Evolutionary conservation across 768 basidiomycete genomes (phyloP).

Genomic region (Leccinum uliginosum): DNA sequence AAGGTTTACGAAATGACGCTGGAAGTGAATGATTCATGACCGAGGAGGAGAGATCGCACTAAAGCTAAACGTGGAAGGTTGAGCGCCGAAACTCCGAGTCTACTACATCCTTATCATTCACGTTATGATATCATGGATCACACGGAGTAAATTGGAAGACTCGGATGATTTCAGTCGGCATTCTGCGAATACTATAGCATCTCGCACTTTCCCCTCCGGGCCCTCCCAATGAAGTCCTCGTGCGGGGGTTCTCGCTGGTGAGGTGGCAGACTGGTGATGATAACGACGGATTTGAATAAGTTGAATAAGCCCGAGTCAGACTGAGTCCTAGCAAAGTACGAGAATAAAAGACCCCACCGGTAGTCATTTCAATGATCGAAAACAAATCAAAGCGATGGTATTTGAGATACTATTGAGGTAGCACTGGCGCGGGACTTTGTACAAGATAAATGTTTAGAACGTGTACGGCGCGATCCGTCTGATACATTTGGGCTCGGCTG

Average conservation of each 20-base stretch:
- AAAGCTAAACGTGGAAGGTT: neutral
- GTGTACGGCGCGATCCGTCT: constrained; percentile 1
- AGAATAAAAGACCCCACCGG: neutral
- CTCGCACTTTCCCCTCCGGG: neutral
- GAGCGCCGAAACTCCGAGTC: neutral
- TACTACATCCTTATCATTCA: too few relatives aligned
- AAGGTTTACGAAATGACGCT: neutral
- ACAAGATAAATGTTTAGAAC: neutral
- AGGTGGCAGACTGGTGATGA: neutral
- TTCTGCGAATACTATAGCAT: neutral
- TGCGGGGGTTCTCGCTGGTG: neutral
- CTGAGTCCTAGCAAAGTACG: too few relatives aligned
- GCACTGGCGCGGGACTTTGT: neutral
- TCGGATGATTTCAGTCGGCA: neutral
- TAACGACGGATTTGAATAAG: neutral
- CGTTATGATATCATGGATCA: too few relatives aligned
- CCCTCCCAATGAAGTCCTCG: too few relatives aligned
- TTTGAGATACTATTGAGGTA: too few relatives aligned
- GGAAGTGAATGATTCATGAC: neutral
- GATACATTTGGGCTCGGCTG: constrained; percentile 15
- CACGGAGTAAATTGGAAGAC: too few relatives aligned
- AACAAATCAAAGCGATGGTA: too few relatives aligned
- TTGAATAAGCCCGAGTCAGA: too few relatives aligned
- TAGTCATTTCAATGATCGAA: neutral
- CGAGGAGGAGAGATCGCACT: neutral